phyloP scores from a whole-genome alignment of 768 basidiomycete species.

The Heimioporus sp. region DNA sequence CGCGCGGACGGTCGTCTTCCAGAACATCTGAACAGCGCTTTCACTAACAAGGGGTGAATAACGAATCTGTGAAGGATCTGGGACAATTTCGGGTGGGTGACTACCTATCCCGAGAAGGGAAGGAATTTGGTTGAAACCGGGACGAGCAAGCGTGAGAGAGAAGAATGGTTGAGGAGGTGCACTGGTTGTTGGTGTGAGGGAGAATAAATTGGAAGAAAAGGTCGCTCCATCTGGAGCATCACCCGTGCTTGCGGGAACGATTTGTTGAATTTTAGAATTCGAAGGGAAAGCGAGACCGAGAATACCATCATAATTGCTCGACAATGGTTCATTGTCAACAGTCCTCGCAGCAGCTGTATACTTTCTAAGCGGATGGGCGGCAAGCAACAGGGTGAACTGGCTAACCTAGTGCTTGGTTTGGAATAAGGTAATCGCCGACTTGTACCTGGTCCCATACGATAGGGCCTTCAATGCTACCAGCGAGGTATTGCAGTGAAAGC shows the following conservation, averaged over 20 bases:
- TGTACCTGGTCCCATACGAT: slow-evolving; percentile 67
- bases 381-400: neutral
- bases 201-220: slow-evolving; percentile 69
- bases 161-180: slow-evolving; percentile 65
- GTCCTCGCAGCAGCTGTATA: slow-evolving; percentile 54
- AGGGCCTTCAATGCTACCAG: slow-evolving; percentile 57
- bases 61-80: slow-evolving; percentile 48
- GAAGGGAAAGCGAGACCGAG: slow-evolving; percentile 74
- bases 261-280: slow-evolving; percentile 61
- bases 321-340: slow-evolving; percentile 57
- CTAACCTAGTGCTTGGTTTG: slow-evolving; percentile 70
- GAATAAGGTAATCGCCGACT: slow-evolving; percentile 62
- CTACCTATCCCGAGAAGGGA: slow-evolving; percentile 66
- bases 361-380: neutral
- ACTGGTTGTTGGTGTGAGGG: slow-evolving; percentile 49
- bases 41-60: slow-evolving; percentile 49
- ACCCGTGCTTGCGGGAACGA: slow-evolving; percentile 46
- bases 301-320: slow-evolving; percentile 58
- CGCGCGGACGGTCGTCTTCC: slow-evolving; percentile 57
- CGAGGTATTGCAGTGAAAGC: slow-evolving; percentile 58
- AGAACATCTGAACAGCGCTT: slow-evolving; percentile 46
- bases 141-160: slow-evolving; percentile 65
- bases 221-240: slow-evolving; percentile 64
- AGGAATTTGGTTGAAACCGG: slow-evolving; percentile 55
- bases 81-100: slow-evolving; percentile 55